These are phyloP conservation scores for Colletotrichum ledebouriae DNA, from an alignment of 2,329 filamentous ascomycete species.

Conservation along the genomic window DNA sequence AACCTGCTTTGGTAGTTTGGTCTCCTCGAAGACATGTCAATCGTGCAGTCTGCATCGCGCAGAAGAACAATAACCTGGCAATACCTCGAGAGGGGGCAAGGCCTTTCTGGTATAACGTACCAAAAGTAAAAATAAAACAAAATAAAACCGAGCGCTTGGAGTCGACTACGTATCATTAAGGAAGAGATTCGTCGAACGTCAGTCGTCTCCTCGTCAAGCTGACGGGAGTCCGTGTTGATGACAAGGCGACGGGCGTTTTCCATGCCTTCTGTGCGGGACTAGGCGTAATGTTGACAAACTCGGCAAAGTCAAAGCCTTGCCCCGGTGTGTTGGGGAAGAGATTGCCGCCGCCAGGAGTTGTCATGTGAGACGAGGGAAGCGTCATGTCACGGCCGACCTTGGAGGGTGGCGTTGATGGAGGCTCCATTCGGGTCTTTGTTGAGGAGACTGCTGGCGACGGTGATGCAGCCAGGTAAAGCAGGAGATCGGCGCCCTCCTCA, in stretches of 20 bases:
- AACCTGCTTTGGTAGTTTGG: too few relatives aligned
- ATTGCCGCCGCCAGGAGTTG: constrained; percentile 81
- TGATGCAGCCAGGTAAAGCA: constrained; percentile 90
- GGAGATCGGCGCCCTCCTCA: constrained; percentile 84
- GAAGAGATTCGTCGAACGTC: constrained; percentile 83
- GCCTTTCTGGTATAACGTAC: constrained; percentile 22
- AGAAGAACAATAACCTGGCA: too few relatives aligned
- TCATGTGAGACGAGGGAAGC: constrained; percentile 88
- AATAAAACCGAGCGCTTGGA: not conserved
- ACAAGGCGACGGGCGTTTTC: constrained; percentile 79
- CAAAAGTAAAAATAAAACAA: not conserved
- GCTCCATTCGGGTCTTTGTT: constrained; percentile 69
- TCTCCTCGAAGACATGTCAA: too few relatives aligned
- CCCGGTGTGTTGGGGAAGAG: constrained; percentile 83
- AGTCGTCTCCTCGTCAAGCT: constrained; percentile 81
- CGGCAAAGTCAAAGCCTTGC: constrained; percentile 90
- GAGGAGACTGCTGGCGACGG: constrained; percentile 82
- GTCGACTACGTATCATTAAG: constrained; percentile 50
- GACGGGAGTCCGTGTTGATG: constrained; percentile 65
- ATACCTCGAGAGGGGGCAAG: too few relatives aligned
- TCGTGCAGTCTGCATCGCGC: too few relatives aligned
- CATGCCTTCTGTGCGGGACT: constrained; percentile 92
- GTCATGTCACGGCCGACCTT: constrained; percentile 73
- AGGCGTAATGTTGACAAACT: constrained; percentile 97
- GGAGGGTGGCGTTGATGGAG: constrained; percentile 82